Percentiles rank a stretch among this genome's conserved stretches.
Evolutionary conservation across 2,329 filamentous ascomycete genomes (phyloP).

Genomic region (Aspergillus quadricinctus): DNA sequence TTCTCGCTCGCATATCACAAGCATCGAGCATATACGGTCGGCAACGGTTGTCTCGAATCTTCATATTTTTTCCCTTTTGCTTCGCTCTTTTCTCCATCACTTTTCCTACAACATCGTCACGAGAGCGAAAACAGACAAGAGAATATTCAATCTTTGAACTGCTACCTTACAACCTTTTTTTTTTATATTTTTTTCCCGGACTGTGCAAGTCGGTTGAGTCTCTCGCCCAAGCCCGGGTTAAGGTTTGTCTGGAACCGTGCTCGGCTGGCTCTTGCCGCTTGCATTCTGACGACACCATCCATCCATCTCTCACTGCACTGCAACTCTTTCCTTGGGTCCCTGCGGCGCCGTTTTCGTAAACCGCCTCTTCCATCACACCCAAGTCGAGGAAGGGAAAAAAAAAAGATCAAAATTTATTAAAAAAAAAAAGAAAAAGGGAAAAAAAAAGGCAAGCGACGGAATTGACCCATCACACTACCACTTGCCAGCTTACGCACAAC

Average conservation of each 20-base stretch:
- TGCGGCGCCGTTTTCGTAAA: slow-evolving; percentile 26
- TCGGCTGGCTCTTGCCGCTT: slow-evolving; percentile 32
- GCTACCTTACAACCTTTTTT: neutral
- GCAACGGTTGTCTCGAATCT: neutral
- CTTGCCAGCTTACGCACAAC: neutral
- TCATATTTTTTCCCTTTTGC: neutral
- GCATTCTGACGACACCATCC: slow-evolving; percentile 34
- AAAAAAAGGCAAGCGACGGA: neutral
- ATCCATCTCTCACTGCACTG: slow-evolving; percentile 8
- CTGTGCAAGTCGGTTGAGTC: neutral
- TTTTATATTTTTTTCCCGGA: neutral
- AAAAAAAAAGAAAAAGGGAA: neutral
- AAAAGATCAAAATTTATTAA: neutral
- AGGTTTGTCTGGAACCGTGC: slow-evolving; percentile 29
- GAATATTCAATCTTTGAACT: neutral
- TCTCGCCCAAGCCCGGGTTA: slow-evolving; percentile 11
- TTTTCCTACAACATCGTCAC: neutral
- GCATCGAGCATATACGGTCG: neutral
- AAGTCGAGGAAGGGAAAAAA: neutral
- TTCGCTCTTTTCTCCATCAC: neutral
- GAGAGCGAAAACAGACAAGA: neutral
- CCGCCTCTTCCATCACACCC: slow-evolving; percentile 5
- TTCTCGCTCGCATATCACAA: neutral
- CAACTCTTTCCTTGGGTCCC: slow-evolving; percentile 1
- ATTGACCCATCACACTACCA: neutral